Base-by-base conservation (phyloP, 176 grass and related monocot species). In the Pontederia crassipes region DNA sequence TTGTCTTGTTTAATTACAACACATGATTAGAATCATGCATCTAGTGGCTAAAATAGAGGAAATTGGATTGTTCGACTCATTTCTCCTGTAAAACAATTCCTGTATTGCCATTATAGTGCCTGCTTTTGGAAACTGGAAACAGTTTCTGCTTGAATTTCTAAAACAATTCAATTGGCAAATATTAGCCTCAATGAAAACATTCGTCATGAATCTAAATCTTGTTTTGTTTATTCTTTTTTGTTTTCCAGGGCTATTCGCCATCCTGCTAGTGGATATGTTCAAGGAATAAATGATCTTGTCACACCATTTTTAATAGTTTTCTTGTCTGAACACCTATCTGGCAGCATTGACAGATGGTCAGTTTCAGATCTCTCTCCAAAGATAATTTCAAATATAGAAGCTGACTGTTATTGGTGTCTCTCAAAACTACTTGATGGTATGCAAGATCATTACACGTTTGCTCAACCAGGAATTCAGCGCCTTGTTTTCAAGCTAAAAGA, bases 401-500 rank as follows among this genome's bases (percentile, higher is more conserved):
- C 90, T 17, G 90, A 95, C 61, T 95, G 90, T 56, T 95, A 95
- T 70, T 95, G 90, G 90, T 89, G 90, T 58, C 82, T 95, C 18
- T 95, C 90, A 15, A 95, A 95, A 80, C 84, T 95, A 70, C 82
- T 95, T 59, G 90, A 95, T 56, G 90, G 90, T 28, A 95, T 95
- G 90, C 90, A 95, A 59, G 90, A 95, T 59, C 90, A 95, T 70
- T 95, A 95, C 67, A 95, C 86, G 15, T 95, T 95, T 86, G 90
- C 90, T 27, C 93, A 98, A 76, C 93, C 87, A 45, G 93, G 87
- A 78, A 98, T 98, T 75, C 93, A 98, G 71, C 87, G 87, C 35
- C 93, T 98, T 59, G 79, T 92, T 77, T 98, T 98, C 71, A 85
- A 63, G 49, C 76, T 98, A 52, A 88, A 88, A 70, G 87, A 92